Conservation (phyloP, 2,329 filamentous ascomycete species). For the Calonectria fujianensis region DNA sequence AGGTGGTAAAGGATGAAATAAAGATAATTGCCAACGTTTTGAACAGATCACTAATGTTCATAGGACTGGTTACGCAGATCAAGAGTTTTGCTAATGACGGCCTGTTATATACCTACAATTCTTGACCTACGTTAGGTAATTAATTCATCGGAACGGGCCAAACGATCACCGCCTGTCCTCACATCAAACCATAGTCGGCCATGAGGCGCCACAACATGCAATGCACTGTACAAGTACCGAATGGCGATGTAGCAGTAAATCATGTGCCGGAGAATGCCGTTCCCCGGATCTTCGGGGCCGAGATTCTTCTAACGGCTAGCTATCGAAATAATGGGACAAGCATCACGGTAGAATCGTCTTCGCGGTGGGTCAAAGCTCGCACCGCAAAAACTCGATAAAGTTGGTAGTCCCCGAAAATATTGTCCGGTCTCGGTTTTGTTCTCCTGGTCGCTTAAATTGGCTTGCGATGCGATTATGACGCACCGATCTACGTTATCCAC, state of each 20-base stretch:
- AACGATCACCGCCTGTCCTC: not conserved
- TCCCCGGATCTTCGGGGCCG: not conserved
- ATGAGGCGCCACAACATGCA: not conserved
- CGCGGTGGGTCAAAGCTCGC: not conserved
- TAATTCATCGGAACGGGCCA: not conserved
- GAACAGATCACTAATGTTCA: not conserved
- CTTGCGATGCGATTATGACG: not conserved
- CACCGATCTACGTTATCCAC: not conserved
- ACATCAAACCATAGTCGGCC: not conserved
- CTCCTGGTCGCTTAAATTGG: not conserved
- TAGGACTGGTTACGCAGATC: too few relatives aligned
- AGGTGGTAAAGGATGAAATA: not conserved
- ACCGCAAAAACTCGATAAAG: conserved; percentile 3
- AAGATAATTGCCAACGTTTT: not conserved
- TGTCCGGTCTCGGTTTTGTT: not conserved
- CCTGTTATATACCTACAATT: not conserved
- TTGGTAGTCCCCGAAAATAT: not conserved
- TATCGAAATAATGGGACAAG: not conserved
- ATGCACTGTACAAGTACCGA: not conserved
- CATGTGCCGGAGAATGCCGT: conserved; percentile 21
- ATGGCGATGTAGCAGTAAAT: not conserved
- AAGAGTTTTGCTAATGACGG: not conserved
- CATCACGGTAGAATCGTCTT: not conserved
- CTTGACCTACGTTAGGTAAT: not conserved
- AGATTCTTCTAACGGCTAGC: conserved; percentile 5